A percentile compares a stretch with the other conserved stretches of the same genome.
Evolutionary conservation across 129 eudicot genomes (phyloP).

Genomic region (Calendula officinalis): DNA sequence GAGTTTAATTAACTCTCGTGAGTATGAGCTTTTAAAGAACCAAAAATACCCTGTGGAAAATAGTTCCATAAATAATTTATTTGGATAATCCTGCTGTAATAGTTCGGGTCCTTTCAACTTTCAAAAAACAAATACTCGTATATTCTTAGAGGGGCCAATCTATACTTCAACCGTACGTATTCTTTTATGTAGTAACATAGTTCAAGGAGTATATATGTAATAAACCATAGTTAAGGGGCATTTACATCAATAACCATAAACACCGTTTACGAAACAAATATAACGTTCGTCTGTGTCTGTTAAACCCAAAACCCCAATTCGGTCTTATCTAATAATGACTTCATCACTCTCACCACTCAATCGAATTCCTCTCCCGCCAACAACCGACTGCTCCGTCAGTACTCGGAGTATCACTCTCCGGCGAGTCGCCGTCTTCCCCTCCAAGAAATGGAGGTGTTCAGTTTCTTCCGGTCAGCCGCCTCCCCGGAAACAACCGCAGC

Average conservation of each 20-base stretch:
- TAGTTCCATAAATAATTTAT: no score
- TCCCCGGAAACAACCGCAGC: constrained; percentile 31
- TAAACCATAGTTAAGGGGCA: neutral
- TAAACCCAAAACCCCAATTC: constrained; percentile 41
- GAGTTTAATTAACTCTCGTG: no score
- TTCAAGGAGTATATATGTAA: neutral
- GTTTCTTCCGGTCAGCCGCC: constrained; percentile 44
- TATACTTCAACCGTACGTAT: no score
- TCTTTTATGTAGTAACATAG: no score
- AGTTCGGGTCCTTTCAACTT: no score
- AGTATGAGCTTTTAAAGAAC: no score
- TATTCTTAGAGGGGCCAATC: no score
- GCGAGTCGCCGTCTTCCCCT: constrained; percentile 30
- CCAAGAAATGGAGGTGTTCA: constrained; percentile 56
- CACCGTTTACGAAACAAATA: neutral
- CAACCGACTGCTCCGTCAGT: constrained; percentile 19
- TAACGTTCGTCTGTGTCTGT: neutral
- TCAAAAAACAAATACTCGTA: no score
- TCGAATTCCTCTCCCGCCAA: constrained; percentile 31
- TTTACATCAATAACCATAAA: no score
- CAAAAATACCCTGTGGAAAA: no score
- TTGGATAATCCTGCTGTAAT: no score
- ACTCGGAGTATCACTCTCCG: constrained; percentile 19
- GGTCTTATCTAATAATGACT: constrained; percentile 37
- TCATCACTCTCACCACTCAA: constrained; percentile 35